These are phyloP conservation scores for Wilcoxina mikolae DNA, from an alignment of 495 filamentous ascomycete species.

Conservation along the genomic window DNA sequence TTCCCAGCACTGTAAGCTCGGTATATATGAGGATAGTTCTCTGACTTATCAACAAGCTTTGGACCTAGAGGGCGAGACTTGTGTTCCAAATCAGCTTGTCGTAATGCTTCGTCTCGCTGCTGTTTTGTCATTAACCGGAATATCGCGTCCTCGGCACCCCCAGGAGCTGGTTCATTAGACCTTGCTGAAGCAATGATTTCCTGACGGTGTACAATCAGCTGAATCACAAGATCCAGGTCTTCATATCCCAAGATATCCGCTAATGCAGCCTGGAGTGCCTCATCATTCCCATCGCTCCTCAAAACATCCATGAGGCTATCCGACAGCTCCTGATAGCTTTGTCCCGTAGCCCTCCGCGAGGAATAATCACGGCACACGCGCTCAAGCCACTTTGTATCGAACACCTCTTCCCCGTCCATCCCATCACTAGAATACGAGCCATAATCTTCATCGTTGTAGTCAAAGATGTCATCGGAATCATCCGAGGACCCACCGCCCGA, in stretches of 20 bases:
- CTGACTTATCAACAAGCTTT: slow-evolving; percentile 30
- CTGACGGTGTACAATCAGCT: slow-evolving; percentile 57
- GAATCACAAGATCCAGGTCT: slow-evolving; percentile 76
- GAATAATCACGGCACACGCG: slow-evolving; percentile 29
- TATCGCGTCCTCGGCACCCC: slow-evolving; percentile 37
- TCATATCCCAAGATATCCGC: slow-evolving; percentile 85
- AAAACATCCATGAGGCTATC: slow-evolving; percentile 42
- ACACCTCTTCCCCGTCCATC: slow-evolving; percentile 43
- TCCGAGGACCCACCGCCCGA: neutral
- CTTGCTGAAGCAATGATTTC: slow-evolving; percentile 39
- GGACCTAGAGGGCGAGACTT: slow-evolving; percentile 58
- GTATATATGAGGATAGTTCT: slow-evolving; percentile 86
- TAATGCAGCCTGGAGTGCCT: slow-evolving; percentile 75
- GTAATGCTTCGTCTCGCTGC: slow-evolving; percentile 62
- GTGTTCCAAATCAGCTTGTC: slow-evolving; percentile 62
- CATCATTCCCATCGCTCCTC: slow-evolving; percentile 48
- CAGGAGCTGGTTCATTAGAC: slow-evolving; percentile 3
- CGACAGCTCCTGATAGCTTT: slow-evolving; percentile 12
- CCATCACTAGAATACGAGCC: slow-evolving; percentile 35
- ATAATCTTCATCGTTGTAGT: slow-evolving; percentile 8
- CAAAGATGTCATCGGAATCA: slow-evolving; percentile 22
- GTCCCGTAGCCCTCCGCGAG: slow-evolving; percentile 6
- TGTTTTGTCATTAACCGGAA: slow-evolving; percentile 53
- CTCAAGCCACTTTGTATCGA: slow-evolving; percentile 62
- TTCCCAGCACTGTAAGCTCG: slow-evolving; percentile 67